Conservation (phyloP, 2,329 filamentous ascomycete genomes). For the Verticillium dahliae region DNA sequence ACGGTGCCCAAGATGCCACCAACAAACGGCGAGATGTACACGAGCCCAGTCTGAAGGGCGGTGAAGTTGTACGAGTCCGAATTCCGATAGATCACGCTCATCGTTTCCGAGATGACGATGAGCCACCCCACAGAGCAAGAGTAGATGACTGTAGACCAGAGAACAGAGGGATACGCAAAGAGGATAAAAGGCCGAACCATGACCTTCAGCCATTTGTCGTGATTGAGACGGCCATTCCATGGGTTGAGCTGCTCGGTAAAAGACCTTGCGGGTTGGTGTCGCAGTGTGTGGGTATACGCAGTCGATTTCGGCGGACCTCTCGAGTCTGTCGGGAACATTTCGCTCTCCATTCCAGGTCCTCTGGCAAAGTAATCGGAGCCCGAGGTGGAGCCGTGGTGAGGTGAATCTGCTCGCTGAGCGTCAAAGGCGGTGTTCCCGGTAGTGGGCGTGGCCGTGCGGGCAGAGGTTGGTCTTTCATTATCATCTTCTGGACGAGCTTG, state of each 20-base stretch:
- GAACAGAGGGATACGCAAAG: constrained; percentile 78
- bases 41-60: constrained; percentile 71
- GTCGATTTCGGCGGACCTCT: constrained; percentile 26
- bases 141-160: constrained; percentile 85
- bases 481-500: neutral
- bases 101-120: constrained; percentile 86
- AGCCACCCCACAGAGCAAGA: constrained; percentile 88
- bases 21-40: constrained; percentile 87
- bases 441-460: neutral
- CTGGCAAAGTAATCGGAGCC: constrained; percentile 16
- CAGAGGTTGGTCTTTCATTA: neutral
- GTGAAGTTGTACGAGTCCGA: constrained; percentile 70
- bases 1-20: constrained; percentile 87
- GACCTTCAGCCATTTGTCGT: constrained; percentile 75
- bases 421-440: neutral
- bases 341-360: constrained; percentile 30
- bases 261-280: constrained; percentile 59
- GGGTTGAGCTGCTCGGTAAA: constrained; percentile 69
- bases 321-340: constrained; percentile 28
- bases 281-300: constrained; percentile 65
- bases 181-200: constrained; percentile 77
- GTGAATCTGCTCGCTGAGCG: neutral
- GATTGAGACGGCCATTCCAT: constrained; percentile 71
- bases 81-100: constrained; percentile 72
- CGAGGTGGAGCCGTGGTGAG: neutral